Evolutionary conservation across 768 basidiomycete species (phyloP), one percentile per base, ranked within the genome.

Genomic region (Pleurotus eryngii): DNA sequence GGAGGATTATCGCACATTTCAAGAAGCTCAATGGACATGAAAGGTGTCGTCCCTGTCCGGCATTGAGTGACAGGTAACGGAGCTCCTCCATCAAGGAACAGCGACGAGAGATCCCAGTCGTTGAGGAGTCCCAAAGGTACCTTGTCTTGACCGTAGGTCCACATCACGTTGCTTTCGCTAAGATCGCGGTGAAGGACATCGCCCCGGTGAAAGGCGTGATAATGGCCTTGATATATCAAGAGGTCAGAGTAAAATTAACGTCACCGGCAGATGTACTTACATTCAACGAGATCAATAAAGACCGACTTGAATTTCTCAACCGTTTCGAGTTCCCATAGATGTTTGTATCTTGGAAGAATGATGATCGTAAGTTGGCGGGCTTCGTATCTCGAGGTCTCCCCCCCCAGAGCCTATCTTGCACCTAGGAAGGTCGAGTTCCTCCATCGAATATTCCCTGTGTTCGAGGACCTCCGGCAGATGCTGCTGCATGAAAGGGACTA

Each of bases 1-100:
- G 64, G 64, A 5, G 54, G 49, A 39, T 47, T 59, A 12, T 35
- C 49, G 4, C 55, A 49, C 1, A 59, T 12, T 8, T 26, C 57
- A 17, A 72, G 61, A 17, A 74, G 57, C 8, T 68, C 65, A 1
- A 68, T n/a, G 1, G 69, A 70, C 66, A 73, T 74, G 62, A 74
- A 75, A 27, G 69, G 64, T 3, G 68, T 49, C 9, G 64, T 69
- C 6, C 69, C 66, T 3, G 67, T 67, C 3, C 59, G 59, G 14
- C 42, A 43, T 5, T 43, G 15, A 7, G 42, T 6, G 5, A 43
- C 42, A 11, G 42, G 42, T 12, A 14, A 4, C 20, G 63, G 57
- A 5, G 40, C 55, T 2, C 58, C 61, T 24, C 30, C 57, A n/a
- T 18, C 14, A 0, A 8, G n/a, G 11, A 18, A 9, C 18, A 35